Percentiles rank a stretch among this genome's conserved stretches.
These are phyloP conservation scores for Boechera divaricarpa DNA, from an alignment of 345 rosid genomes.

Conservation along the genomic window DNA sequence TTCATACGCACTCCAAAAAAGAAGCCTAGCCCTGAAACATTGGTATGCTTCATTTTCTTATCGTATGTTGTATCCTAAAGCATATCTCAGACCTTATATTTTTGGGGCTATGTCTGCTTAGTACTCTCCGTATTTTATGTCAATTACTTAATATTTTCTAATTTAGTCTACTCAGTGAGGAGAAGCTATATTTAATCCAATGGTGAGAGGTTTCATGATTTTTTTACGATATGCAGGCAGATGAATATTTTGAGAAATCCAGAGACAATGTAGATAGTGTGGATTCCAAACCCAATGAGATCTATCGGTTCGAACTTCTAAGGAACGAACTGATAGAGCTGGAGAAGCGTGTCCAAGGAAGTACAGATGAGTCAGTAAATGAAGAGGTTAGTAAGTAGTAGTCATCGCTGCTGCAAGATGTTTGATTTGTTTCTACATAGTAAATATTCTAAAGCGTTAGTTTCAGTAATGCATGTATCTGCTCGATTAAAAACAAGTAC, in stretches of 20 bases:
- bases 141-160: slow-evolving; percentile 11
- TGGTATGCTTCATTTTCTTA: slow-evolving; percentile 39
- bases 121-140: background rate
- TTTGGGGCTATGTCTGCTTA: slow-evolving; percentile 1
- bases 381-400: slow-evolving; percentile 60
- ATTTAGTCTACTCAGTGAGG: slow-evolving; percentile 16
- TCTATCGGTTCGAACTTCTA: slow-evolving; percentile 75
- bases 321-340: slow-evolving; percentile 93
- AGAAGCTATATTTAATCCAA: slow-evolving; percentile 14
- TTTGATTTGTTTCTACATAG: slow-evolving; percentile 3
- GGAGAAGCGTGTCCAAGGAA: slow-evolving; percentile 84
- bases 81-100: background rate
- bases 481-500: background rate
- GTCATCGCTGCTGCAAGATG: slow-evolving; percentile 20
- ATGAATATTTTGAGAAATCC: slow-evolving; percentile 48
- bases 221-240: slow-evolving; percentile 56
- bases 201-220: slow-evolving; percentile 27
- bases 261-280: slow-evolving; percentile 45
- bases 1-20: slow-evolving; percentile 49
- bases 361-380: slow-evolving; percentile 65
- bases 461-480: too few species aligned
- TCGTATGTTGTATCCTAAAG: background rate
- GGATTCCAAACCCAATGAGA: slow-evolving; percentile 66
- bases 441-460: background rate
- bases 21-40: slow-evolving; percentile 50